phyloP scores from a whole-genome alignment of 148 eudicot genomes.

The Heliosperma pusillum region DNA sequence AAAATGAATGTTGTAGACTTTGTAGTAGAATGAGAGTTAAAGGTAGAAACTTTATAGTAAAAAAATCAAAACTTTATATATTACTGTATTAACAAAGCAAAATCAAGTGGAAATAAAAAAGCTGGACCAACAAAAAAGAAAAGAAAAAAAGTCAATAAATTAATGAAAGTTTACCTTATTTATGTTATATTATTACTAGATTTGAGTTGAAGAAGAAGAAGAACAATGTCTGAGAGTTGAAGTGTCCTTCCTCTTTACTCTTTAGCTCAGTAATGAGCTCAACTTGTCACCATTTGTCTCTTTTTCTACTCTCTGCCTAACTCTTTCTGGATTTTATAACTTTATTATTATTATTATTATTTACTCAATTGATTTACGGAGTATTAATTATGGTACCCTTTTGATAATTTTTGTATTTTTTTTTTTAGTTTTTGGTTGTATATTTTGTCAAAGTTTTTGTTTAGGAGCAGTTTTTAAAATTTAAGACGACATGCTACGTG shows the following conservation, averaged over 20 bases:
- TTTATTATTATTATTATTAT: no score
- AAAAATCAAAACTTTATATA: conserved; percentile 17
- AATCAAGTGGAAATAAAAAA: conserved; percentile 24
- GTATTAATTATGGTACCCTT: no score
- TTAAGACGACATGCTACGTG: no score
- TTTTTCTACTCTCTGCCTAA: neutral
- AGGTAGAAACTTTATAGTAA: conserved; percentile 17
- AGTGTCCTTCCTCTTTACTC: neutral
- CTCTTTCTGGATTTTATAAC: conserved; percentile 12
- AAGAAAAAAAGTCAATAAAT: conserved; percentile 16
- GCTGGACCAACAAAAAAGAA: neutral
- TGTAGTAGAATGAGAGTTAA: conserved; percentile 13
- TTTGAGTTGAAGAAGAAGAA: neutral
- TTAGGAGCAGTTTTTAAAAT: no score
- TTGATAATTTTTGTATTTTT: no score
- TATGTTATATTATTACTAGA: neutral
- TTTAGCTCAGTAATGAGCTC: conserved; percentile 15
- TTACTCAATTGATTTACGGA: no score
- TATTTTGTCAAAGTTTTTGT: no score
- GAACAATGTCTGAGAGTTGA: conserved; percentile 16
- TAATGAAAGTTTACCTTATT: conserved; percentile 11
- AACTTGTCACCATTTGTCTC: neutral
- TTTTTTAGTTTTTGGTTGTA: no score
- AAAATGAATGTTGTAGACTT: neutral
- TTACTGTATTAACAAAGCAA: conserved; percentile 24